phyloP scores from a whole-genome alignment of 148 eudicot species.

The Rhododendron molle region DNA sequence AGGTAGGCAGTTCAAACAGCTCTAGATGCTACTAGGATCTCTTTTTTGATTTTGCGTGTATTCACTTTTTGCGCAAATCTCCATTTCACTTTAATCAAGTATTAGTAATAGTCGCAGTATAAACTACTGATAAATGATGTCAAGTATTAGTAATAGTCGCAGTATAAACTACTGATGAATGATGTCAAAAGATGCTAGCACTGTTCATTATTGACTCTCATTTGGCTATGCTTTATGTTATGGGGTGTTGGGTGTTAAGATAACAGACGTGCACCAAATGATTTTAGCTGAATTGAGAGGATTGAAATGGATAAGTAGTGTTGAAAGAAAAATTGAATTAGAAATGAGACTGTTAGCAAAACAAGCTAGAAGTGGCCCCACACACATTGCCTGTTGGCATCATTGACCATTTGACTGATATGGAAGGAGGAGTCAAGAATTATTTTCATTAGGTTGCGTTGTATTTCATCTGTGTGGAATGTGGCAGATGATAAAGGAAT shows the following conservation, averaged over 20 bases:
- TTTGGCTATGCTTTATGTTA: background rate
- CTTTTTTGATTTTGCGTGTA: background rate
- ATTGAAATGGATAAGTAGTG: background rate
- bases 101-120: background rate
- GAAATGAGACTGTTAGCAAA: background rate
- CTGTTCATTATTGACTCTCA: background rate
- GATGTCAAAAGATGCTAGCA: background rate
- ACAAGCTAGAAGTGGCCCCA: background rate
- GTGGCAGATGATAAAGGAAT: background rate
- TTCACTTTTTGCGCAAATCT: background rate
- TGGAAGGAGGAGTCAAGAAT: background rate
- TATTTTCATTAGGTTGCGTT: background rate
- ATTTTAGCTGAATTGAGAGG: background rate
- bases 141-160: background rate
- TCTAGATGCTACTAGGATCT: background rate
- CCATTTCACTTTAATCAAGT: background rate
- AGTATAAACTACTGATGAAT: background rate
- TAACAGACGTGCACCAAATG: background rate
- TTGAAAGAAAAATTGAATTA: background rate
- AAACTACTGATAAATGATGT: background rate
- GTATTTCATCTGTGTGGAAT: background rate
- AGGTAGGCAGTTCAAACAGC: background rate
- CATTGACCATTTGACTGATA: background rate
- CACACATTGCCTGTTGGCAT: background rate
- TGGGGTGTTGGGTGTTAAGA: background rate